A percentile compares a stretch with the other conserved stretches of the same genome.
Conservation (phyloP, 768 basidiomycete species). For the Mycena rebaudengoi region DNA sequence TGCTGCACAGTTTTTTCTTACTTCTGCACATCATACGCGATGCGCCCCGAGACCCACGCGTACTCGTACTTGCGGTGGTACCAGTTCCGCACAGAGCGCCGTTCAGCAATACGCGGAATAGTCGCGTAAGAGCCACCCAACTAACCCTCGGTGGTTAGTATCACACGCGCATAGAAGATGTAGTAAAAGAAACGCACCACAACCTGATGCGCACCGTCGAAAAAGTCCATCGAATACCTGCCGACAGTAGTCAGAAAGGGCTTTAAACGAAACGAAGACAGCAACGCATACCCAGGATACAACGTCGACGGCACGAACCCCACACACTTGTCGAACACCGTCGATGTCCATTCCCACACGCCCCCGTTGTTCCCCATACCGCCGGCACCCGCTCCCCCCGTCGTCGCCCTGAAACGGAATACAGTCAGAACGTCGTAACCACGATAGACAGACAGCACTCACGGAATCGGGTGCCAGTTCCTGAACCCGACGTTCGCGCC, state of each 20-base stretch:
- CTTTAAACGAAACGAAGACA: not conserved
- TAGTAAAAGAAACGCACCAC: slow-evolving; percentile 66
- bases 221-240: slow-evolving; percentile 71
- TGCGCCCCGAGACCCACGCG: slow-evolving; percentile 81
- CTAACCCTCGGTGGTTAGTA: slow-evolving; percentile 47
- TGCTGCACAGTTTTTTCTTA: slow-evolving; percentile 6
- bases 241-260: not conserved
- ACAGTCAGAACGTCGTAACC: not conserved
- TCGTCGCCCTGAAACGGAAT: slow-evolving; percentile 73
- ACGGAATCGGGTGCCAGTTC: slow-evolving; percentile 96
- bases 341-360: slow-evolving; percentile 98
- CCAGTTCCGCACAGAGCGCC: slow-evolving; percentile 86
- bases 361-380: slow-evolving; percentile 89
- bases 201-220: slow-evolving; percentile 85
- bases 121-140: slow-evolving; percentile 92
- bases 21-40: slow-evolving; percentile 53
- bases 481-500: slow-evolving; percentile 87
- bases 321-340: slow-evolving; percentile 71
- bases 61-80: slow-evolving; percentile 93
- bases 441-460: slow-evolving; percentile 42
- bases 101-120: slow-evolving; percentile 80
- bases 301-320: slow-evolving; percentile 79
- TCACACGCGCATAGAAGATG: not conserved
- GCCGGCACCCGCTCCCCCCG: slow-evolving; percentile 57
- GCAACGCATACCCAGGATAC: slow-evolving; percentile 92